Base-by-base conservation (phyloP, 73 alveolate genomes). In the Tetrahymena elliotti region DNA sequence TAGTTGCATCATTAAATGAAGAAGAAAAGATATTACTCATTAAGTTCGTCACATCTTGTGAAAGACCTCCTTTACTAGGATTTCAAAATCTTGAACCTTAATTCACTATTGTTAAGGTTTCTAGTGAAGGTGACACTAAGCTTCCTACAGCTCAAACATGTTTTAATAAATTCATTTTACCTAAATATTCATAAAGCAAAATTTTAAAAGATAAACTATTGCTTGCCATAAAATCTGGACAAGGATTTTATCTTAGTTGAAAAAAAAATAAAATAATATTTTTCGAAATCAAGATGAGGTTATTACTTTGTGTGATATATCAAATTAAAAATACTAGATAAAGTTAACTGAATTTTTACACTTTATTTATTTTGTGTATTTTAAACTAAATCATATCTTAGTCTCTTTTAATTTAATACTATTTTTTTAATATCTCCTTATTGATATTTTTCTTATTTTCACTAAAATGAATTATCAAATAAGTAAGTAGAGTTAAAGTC, bases 1-100 rank as follows among this genome's bases (percentile, higher is more conserved):
- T 97, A 37, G 97, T 98, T 93, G 99, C 97, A 94, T 96, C 96
- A 36, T 94, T 98, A 95, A 96, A 93, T 83, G 97, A 97, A 93
- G 98, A 98, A 93, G 99, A 98, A 95, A 95, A 96, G 93, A 94
- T 97, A 0, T 97, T 96, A 93, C 95, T 98, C 54, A 97, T 98
- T 34, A 98, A 98, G 92, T 98, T 98, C 93, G 99, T 98, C 12
- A 98, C 99, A 3, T 97, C 99, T 40, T 97, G 99, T 83, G 98
- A 98, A 52, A 97, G 99, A 94, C 98, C 96, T 40, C 99, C 99
- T 40, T 93, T 98, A 35, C 97, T 98, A 97, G 99, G 99, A 52
- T 98, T 98, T 96, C 93, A 96, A 93, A 84, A 97, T 36, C 95
- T 98, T 93, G 98, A 97, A 33, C 99, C 99, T 10, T 95, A 96